phyloP scores from a whole-genome alignment of 345 rosid species.

The Brassica napus region Da-Ae NC_063443.1:47501-48000 shows the following conservation, averaged over 20 bases:
- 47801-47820: not conserved
- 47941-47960: constrained; percentile 14
- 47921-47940: constrained; percentile 40
- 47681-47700: not conserved
- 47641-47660: too few species aligned
- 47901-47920: constrained; percentile 23
- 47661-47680: not conserved
- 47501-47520: too few species aligned
- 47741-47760: not conserved
- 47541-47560: not conserved
- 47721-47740: not conserved
- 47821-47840: not conserved
- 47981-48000: not conserved
- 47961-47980: constrained; percentile 13
- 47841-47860: not conserved
- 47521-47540: not conserved
- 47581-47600: too few species aligned
- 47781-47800: too few species aligned
- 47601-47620: too few species aligned
- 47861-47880: not conserved
- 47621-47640: too few species aligned
- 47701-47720: not conserved
- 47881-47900: constrained; percentile 20
- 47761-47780: not conserved
- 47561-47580: not conserved